These are phyloP conservation scores for Oryza australiensis DNA, from an alignment of 176 grass and related monocot species.

Conservation along the genomic window DNA sequence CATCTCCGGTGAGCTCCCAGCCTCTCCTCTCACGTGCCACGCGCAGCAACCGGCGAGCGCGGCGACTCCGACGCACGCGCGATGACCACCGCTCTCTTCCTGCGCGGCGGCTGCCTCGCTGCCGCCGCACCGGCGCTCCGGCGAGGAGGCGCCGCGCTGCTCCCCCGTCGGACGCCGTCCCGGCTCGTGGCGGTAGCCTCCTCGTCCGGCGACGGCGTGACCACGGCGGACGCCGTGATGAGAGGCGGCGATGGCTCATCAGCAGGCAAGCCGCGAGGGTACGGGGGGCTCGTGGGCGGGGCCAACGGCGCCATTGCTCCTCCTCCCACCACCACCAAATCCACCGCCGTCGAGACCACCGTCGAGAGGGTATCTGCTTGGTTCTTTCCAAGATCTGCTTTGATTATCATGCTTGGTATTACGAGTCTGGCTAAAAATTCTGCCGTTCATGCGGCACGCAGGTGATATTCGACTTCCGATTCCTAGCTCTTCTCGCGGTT, in stretches of 20 bases:
- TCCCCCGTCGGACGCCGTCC: background rate
- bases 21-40: too few relatives aligned
- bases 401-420: background rate
- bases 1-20: too few relatives aligned
- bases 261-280: background rate
- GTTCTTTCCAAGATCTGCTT: background rate
- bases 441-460: background rate
- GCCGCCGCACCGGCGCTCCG: background rate
- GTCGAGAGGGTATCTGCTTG: background rate
- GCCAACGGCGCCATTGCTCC: background rate
- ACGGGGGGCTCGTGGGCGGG: background rate
- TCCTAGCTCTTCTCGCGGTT: conserved; percentile 75
- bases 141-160: background rate
- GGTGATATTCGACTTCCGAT: conserved; percentile 90
- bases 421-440: background rate
- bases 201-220: background rate
- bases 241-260: background rate
- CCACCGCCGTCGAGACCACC: background rate
- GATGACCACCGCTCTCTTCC: background rate
- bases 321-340: background rate
- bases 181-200: background rate
- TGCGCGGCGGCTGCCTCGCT: background rate
- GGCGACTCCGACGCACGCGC: background rate
- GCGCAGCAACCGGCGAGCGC: too few relatives aligned
- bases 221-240: background rate